These are phyloP conservation scores for Nicotiana sylvestris DNA, from an alignment of 257 asterid species.

Conservation along the genomic window DNA sequence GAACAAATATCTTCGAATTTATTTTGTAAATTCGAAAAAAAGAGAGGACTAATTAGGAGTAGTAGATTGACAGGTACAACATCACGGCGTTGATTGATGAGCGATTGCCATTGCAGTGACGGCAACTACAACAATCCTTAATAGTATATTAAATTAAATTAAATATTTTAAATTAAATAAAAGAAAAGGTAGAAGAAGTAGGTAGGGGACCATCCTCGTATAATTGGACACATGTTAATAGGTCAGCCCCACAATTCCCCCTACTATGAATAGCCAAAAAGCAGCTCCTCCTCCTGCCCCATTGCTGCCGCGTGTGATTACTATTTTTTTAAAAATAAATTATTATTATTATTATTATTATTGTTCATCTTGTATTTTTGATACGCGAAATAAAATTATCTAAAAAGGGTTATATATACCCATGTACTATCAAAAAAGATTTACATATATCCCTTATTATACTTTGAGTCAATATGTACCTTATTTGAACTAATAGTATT, in stretches of 20 bases:
- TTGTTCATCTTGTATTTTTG: too few relatives aligned
- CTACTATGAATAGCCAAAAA: neutral
- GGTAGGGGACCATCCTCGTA: slow-evolving; percentile 15
- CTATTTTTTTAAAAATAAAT: too few relatives aligned
- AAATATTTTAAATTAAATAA: neutral
- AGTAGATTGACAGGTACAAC: neutral
- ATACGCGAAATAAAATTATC: too few relatives aligned
- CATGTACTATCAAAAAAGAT: too few relatives aligned
- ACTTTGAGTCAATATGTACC: too few relatives aligned
- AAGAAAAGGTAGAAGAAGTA: neutral
- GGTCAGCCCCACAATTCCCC: neutral
- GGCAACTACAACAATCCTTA: slow-evolving; percentile 14
- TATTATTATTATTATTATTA: too few relatives aligned
- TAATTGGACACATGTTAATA: neutral
- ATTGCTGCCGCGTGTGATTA: too few relatives aligned
- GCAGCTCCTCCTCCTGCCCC: neutral
- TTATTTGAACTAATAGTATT: too few relatives aligned
- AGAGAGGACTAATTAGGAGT: neutral
- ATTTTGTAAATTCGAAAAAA: neutral
- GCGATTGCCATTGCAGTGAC: slow-evolving; percentile 23
- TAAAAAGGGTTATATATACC: too few relatives aligned
- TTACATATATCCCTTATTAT: too few relatives aligned
- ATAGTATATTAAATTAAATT: neutral
- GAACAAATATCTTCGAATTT: too few relatives aligned
- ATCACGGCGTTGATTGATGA: slow-evolving; percentile 10